Base-by-base conservation (phyloP, 208 protist genomes). In the Trypanosomatidae sp. region DNA sequence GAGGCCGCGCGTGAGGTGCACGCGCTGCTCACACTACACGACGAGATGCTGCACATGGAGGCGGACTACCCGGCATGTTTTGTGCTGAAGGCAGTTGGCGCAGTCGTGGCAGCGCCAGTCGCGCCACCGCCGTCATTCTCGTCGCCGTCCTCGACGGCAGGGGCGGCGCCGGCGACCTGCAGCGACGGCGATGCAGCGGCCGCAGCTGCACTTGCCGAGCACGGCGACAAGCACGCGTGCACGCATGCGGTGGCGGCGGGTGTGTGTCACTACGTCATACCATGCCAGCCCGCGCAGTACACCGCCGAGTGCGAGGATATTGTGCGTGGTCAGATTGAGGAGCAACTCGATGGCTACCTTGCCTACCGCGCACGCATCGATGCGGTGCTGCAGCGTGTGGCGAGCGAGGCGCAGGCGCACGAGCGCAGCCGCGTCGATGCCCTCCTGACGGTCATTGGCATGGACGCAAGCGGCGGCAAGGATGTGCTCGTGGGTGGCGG, bases 1-100 rank as follows among this genome's bases (percentile, higher is more conserved):
- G 57, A 45, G 16, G 63, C 50, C 19, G 58, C 54, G 15, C 43
- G 33, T 2, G 35, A 42, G n/a, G 42, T 66, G 0, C 28, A 49
- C 0, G 42, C 46, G 10, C 47, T 71, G 33, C 23, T 88, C 38
- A 41, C 42, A 24, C 47, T 86, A 22, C 61, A 66, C 24, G 50
- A 82, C 25, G 73, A 87, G 35, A 72, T 88, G 62, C 63, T 56
- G 32, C 32, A 40, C 19, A 72, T 78, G 47, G 83, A 92, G 52
- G 43, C 56, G 0, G 32, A 43, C 10, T 92, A 92, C 59, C 59
- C 72, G 11, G 48, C 70, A 15, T 58, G 66, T 30, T 92, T 92
- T 48, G 67, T 70, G 32, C 55, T 88, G 37, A 53, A 63, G 35
- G 74, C 66, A 3, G 30, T 35, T 18, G 72, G 66, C n/a, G n/a